phyloP scores from a whole-genome alignment of 73 alveolate species.

The Paramecium pentaurelia region DNA sequence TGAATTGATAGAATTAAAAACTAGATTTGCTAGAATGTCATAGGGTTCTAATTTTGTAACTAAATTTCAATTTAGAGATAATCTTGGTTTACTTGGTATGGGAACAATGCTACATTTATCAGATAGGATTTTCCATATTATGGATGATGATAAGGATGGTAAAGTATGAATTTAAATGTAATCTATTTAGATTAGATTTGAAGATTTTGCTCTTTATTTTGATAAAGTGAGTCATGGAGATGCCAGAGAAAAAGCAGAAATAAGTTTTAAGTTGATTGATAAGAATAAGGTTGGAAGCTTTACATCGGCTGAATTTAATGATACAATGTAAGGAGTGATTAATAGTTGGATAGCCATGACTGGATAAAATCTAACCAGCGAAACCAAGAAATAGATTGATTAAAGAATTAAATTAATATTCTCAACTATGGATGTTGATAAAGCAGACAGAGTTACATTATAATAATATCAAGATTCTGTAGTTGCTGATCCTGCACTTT shows the following conservation, averaged over 20 bases:
- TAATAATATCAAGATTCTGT: constrained; percentile 25
- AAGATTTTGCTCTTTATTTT: constrained; percentile 32
- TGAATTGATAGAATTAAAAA: constrained; percentile 1
- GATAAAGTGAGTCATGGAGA: constrained; percentile 32
- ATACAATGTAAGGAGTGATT: constrained; percentile 40
- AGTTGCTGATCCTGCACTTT: not conserved
- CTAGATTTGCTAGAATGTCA: constrained; percentile 53
- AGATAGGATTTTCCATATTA: constrained; percentile 47
- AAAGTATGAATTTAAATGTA: not conserved
- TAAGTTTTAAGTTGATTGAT: constrained; percentile 33
- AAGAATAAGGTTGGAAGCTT: not conserved
- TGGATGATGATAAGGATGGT: constrained; percentile 61
- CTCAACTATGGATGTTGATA: constrained; percentile 6
- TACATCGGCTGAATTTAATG: constrained; percentile 2
- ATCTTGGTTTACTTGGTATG: constrained; percentile 55
- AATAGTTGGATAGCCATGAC: constrained; percentile 34
- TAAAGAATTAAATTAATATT: not conserved
- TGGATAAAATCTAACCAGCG: not conserved
- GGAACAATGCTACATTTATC: constrained; percentile 53
- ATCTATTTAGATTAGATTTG: not conserved
- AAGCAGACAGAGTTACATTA: constrained; percentile 41
- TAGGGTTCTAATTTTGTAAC: constrained; percentile 35
- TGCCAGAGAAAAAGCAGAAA: constrained; percentile 47
- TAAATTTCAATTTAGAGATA: constrained; percentile 46
- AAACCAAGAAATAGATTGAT: not conserved